These are phyloP conservation scores for Solanum arcanum DNA, from an alignment of 257 asterid genomes.

Conservation along the genomic window DNA sequence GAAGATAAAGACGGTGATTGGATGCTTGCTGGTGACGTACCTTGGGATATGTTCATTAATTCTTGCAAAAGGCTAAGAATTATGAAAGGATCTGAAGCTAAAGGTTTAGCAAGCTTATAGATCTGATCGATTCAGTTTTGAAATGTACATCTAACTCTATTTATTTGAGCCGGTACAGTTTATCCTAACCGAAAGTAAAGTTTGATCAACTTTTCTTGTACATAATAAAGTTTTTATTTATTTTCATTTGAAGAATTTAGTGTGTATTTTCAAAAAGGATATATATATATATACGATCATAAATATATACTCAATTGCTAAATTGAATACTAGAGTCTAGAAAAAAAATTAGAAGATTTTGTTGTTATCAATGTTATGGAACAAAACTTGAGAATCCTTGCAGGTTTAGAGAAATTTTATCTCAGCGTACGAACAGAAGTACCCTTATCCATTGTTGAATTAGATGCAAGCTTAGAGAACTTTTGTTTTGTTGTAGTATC, in stretches of 20 bases:
- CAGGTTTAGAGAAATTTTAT: too few species aligned
- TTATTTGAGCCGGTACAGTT: not conserved
- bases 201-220: not conserved
- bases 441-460: too few species aligned
- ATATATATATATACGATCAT: not conserved
- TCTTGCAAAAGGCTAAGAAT: constrained; percentile 78
- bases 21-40: constrained; percentile 97
- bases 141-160: not conserved
- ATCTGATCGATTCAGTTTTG: not conserved
- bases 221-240: not conserved
- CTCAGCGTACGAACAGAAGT: too few species aligned
- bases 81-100: constrained; percentile 73
- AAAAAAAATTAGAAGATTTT: too few species aligned
- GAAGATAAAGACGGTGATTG: constrained; percentile 96
- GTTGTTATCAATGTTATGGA: too few species aligned
- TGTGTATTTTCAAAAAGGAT: not conserved
- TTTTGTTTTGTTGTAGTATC: too few species aligned
- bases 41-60: constrained; percentile 80
- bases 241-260: not conserved
- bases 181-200: not conserved
- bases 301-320: not conserved
- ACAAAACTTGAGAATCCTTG: too few species aligned
- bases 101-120: constrained; percentile 25
- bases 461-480: too few species aligned
- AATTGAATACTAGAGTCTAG: not conserved